phyloP scores from a whole-genome alignment of 495 filamentous ascomycete species.

The Hypoxylon trugodes region DNA sequence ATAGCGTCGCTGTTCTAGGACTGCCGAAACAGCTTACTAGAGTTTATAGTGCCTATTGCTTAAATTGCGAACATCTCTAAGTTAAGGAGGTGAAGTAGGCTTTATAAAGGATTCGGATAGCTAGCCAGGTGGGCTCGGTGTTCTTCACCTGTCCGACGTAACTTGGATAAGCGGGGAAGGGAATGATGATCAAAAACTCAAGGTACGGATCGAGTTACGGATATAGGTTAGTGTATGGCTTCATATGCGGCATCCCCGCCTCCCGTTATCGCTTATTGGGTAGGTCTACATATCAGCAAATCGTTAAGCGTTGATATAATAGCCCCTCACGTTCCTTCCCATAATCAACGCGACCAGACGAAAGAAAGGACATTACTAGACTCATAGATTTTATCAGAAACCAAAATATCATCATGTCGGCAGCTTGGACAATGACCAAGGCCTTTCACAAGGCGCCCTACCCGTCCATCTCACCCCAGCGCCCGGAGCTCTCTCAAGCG shows the following conservation, averaged over 20 bases:
- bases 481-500: conserved; percentile 54
- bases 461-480: conserved; percentile 49
- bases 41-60: neutral
- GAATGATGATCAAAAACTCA: neutral
- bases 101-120: neutral
- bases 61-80: neutral
- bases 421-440: conserved; percentile 23
- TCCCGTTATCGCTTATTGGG: too few species aligned
- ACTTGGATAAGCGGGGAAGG: neutral
- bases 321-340: too few species aligned
- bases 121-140: neutral
- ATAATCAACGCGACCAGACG: neutral
- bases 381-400: neutral
- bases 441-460: conserved; percentile 48
- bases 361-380: neutral
- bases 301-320: too few species aligned
- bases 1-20: neutral
- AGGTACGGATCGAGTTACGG: neutral
- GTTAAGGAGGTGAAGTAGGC: neutral
- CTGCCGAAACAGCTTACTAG: neutral
- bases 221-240: too few species aligned
- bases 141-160: neutral
- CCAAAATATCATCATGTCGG: neutral
- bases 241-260: too few species aligned
- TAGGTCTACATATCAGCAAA: too few species aligned